Base-by-base conservation (phyloP, 1,284 basidiomycete genomes). In the Farysia itapuensis region DNA sequence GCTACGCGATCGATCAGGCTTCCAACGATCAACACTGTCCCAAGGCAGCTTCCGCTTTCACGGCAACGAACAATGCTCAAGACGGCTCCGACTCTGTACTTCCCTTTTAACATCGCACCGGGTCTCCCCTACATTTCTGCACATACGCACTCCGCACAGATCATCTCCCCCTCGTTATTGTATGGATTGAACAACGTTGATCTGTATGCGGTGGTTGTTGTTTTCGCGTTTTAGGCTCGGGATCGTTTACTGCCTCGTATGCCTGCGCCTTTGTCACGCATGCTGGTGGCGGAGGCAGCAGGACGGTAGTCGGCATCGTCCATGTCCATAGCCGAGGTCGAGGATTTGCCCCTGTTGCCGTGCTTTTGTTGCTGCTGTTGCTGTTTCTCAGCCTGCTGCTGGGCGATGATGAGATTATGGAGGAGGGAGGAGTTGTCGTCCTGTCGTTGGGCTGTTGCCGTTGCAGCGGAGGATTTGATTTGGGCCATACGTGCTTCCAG, bases 1-100 rank as follows among this genome's bases (percentile, higher is more conserved):
- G 90, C 70, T 90, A 90, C 72, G 88, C 89, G 65, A 88, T 93
- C 41, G 90, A 92, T 72, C 84, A 86, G 60, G 87, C 88, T 38
- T 79, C 81, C 11, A 53, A 56, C 35, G 57, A 59, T 21, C 50
- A 51, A 25, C 51, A 59, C 15, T 61, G 58, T 31, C 58, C 58
- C 13, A 61, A 48, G 13, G 58, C 52, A 14, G 43, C 43, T 8
- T 37, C 51, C 20, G 58, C 58, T 2, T 60, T 60, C 30, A 49
- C 50, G 2, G 57, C 46, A 13, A 54, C 53, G 29, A 35, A 48
- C 2, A 22, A 48, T n/a, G n/a, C n/a, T n/a, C 26, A 28, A n/a
- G 31, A 33, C 18, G 32, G 34, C 4, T 49, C 50, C 4, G 50
- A 60, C 11, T 54, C 50, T 7, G 48, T 60, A 21, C 40, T 60